phyloP scores from a whole-genome alignment of 2,329 filamentous ascomycete species.

The Talaromyces sp. region DNA sequence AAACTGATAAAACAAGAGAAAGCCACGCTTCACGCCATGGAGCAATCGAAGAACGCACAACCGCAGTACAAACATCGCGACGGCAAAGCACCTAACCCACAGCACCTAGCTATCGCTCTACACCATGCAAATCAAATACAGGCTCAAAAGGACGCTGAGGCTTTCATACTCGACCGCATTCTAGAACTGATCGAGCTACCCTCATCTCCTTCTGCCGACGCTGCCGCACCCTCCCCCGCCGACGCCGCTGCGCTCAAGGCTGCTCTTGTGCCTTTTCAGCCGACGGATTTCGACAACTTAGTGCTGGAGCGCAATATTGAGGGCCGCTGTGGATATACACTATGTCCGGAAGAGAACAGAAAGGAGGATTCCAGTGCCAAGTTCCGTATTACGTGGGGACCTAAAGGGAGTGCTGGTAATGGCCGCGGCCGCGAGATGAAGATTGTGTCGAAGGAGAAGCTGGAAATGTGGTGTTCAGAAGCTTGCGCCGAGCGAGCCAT shows the following conservation, averaged over 20 bases:
- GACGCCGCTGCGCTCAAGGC: constrained; percentile 64
- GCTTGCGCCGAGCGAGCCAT: constrained; percentile 73
- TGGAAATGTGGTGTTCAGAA: constrained; percentile 83
- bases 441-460: constrained; percentile 65
- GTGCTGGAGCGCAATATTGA: constrained; percentile 85
- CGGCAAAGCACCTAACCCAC: constrained; percentile 30
- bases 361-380: constrained; percentile 54
- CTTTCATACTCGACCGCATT: constrained; percentile 65
- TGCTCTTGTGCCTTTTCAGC: constrained; percentile 70
- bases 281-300: constrained; percentile 81
- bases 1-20: too few relatives aligned
- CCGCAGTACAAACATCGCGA: constrained; percentile 24
- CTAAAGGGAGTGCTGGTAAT: constrained; percentile 42
- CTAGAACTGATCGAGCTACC: constrained; percentile 66
- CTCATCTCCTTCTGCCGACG: constrained; percentile 45
- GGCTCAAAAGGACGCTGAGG: constrained; percentile 72
- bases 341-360: constrained; percentile 65
- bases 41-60: constrained; percentile 3
- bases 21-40: background rate
- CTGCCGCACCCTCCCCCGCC: constrained; percentile 48
- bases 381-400: constrained; percentile 62
- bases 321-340: constrained; percentile 72
- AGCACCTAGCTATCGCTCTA: constrained; percentile 60
- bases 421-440: constrained; percentile 50
- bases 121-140: constrained; percentile 80